Conservation (phyloP, 2,329 filamentous ascomycete genomes). For the Fusarium proliferatum region DNA sequence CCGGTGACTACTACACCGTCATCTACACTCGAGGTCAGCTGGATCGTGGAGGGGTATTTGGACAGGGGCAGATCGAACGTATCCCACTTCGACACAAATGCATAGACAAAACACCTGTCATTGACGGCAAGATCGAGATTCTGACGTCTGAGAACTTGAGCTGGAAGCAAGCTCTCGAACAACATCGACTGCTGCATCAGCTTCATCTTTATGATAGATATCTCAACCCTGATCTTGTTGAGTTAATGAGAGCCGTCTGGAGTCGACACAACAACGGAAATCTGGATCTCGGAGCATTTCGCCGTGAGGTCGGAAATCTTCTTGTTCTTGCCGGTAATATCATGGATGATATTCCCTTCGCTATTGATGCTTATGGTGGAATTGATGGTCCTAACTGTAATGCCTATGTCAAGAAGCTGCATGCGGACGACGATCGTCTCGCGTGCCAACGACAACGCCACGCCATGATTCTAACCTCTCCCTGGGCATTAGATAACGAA, state of each 20-base stretch:
- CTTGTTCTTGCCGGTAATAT: background rate
- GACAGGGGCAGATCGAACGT: conserved; percentile 4
- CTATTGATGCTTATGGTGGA: background rate
- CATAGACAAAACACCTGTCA: conserved; percentile 3
- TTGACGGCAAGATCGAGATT: background rate
- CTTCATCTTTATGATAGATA: conserved; percentile 16
- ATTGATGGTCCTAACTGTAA: background rate
- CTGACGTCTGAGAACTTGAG: background rate
- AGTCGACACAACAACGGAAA: background rate
- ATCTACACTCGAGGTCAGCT: conserved; percentile 19
- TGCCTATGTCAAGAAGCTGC: background rate
- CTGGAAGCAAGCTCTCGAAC: conserved; percentile 6
- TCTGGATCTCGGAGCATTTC: background rate
- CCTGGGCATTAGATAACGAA: background rate
- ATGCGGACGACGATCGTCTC: background rate
- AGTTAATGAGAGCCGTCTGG: background rate
- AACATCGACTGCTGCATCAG: background rate
- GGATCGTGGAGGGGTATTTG: background rate
- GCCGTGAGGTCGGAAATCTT: background rate
- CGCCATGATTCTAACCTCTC: conserved; percentile 9
- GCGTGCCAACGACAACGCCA: conserved; percentile 14
- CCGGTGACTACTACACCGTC: background rate
- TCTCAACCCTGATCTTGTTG: background rate
- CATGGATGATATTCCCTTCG: background rate
- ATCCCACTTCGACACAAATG: conserved; percentile 12